Evolutionary conservation across 2,329 filamentous ascomycete species (phyloP).

Genomic region (Nectriaceae sp.): DNA sequence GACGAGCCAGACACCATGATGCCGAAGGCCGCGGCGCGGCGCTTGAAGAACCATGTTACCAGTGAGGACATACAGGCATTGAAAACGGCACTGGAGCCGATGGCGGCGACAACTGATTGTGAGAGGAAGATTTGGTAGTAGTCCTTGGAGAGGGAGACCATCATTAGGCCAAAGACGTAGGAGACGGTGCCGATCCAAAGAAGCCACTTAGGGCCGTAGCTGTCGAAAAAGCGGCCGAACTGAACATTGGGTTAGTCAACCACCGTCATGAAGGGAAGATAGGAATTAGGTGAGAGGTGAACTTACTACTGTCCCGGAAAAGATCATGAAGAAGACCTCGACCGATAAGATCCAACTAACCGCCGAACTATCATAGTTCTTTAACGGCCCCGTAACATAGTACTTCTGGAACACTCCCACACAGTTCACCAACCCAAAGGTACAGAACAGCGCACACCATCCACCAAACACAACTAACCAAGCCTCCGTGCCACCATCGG

Average conservation of each 20-base stretch:
- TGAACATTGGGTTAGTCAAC: conserved; percentile 6
- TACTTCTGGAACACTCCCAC: conserved; percentile 61
- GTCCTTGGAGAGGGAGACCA: conserved; percentile 53
- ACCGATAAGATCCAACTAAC: conserved; percentile 63
- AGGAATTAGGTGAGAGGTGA: conserved; percentile 20
- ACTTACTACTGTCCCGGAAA: conserved; percentile 50
- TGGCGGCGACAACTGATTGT: conserved; percentile 41
- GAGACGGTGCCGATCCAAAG: conserved; percentile 54
- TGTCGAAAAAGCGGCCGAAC: conserved; percentile 65
- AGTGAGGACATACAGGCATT: conserved; percentile 44
- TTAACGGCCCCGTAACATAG: conserved; percentile 53
- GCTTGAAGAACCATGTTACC: conserved; percentile 54
- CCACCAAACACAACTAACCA: conserved; percentile 58
- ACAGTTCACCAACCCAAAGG: conserved; percentile 46
- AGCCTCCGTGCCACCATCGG: conserved; percentile 59
- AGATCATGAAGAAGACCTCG: conserved; percentile 50
- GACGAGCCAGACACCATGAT: conserved; percentile 56
- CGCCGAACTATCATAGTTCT: conserved; percentile 48
- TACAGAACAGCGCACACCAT: conserved; percentile 46
- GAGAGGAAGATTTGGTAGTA: conserved; percentile 50
- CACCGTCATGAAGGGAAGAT: too few species aligned
- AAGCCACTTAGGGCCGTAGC: conserved; percentile 61
- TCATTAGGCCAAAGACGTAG: conserved; percentile 67
- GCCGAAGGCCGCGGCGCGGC: conserved; percentile 54
- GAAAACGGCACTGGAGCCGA: conserved; percentile 48